A percentile compares a stretch with the other conserved stretches of the same genome.
These are phyloP conservation scores for Ploettnerulaceae sp. DNA, from an alignment of 2,329 filamentous ascomycete species.

Conservation along the genomic window DNA sequence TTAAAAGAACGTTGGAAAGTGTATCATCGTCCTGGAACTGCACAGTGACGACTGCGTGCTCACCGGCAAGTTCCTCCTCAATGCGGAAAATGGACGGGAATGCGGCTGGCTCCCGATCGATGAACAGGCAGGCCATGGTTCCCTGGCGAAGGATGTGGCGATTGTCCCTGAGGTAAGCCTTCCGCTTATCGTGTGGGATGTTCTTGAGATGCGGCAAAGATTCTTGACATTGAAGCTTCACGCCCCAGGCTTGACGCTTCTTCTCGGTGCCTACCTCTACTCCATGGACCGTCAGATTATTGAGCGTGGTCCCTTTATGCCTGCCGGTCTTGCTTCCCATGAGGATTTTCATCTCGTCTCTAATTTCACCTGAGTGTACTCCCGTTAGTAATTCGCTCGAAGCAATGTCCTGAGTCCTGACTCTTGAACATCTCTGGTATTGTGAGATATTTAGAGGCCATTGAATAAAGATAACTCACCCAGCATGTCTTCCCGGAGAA, in stretches of 20 bases:
- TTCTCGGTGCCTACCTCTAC: constrained; percentile 28
- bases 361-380: too few species aligned
- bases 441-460: too few species aligned
- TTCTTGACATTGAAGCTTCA: constrained; percentile 39
- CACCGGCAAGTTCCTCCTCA: constrained; percentile 39
- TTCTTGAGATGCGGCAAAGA: constrained; percentile 43
- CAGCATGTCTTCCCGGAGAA: constrained; percentile 65
- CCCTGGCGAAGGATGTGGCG: constrained; percentile 52
- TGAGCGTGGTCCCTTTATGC: constrained; percentile 37
- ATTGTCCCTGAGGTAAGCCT: constrained; percentile 43
- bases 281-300: constrained; percentile 36
- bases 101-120: constrained; percentile 46
- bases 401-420: too few species aligned
- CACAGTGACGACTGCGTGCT: constrained; percentile 46
- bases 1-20: constrained; percentile 43
- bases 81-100: constrained; percentile 57
- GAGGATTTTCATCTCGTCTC: constrained; percentile 53
- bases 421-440: too few species aligned
- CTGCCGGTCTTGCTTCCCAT: constrained; percentile 45
- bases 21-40: constrained; percentile 45
- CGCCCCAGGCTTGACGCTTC: constrained; percentile 32
- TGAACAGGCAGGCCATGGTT: constrained; percentile 57
- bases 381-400: too few species aligned
- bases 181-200: constrained; percentile 33
- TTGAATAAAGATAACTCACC: too few species aligned